A percentile compares a stretch with the other conserved stretches of the same genome.
Conservation (phyloP, 1,284 basidiomycete genomes). For the Pseudozyma tsukubaensis region DNA sequence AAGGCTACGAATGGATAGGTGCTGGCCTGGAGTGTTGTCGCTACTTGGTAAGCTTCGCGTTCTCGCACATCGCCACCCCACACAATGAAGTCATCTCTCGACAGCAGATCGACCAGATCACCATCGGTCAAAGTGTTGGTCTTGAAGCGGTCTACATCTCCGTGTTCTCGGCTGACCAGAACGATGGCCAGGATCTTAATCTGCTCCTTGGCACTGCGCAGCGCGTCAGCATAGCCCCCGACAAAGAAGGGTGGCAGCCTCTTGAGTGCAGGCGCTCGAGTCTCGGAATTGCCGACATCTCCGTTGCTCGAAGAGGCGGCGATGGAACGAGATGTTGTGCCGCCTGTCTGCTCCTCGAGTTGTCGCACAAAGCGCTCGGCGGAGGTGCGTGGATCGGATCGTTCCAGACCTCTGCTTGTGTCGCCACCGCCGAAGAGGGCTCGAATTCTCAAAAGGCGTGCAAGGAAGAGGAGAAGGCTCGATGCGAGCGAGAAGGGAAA, state of each 20-base stretch:
- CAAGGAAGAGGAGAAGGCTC: slow-evolving; percentile 42
- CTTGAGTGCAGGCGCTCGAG: slow-evolving; percentile 19
- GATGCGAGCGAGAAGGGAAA: slow-evolving; percentile 52
- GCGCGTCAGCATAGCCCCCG: slow-evolving; percentile 84
- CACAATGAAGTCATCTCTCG: slow-evolving; percentile 78
- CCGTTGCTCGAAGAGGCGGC: background rate
- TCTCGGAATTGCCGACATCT: slow-evolving; percentile 2
- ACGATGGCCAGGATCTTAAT: slow-evolving; percentile 82
- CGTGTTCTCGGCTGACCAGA: slow-evolving; percentile 89
- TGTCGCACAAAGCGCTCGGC: slow-evolving; percentile 47
- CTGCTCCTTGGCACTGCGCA: slow-evolving; percentile 79
- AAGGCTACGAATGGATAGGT: slow-evolving; percentile 94
- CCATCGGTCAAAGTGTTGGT: slow-evolving; percentile 82
- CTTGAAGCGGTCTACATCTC: slow-evolving; percentile 87
- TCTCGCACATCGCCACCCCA: slow-evolving; percentile 88
- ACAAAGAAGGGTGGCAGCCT: slow-evolving; percentile 74
- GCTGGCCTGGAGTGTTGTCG: slow-evolving; percentile 85
- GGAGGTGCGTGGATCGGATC: slow-evolving; percentile 32
- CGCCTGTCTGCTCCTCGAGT: slow-evolving; percentile 45
- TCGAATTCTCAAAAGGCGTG: slow-evolving; percentile 34
- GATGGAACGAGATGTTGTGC: slow-evolving; percentile 13
- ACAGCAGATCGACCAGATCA: slow-evolving; percentile 76
- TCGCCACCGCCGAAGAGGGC: slow-evolving; percentile 21
- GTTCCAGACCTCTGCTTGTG: slow-evolving; percentile 2
- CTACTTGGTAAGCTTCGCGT: slow-evolving; percentile 84